Base-by-base conservation (phyloP, 1,284 basidiomycete genomes). In the Pisolithus thermaeus region DNA sequence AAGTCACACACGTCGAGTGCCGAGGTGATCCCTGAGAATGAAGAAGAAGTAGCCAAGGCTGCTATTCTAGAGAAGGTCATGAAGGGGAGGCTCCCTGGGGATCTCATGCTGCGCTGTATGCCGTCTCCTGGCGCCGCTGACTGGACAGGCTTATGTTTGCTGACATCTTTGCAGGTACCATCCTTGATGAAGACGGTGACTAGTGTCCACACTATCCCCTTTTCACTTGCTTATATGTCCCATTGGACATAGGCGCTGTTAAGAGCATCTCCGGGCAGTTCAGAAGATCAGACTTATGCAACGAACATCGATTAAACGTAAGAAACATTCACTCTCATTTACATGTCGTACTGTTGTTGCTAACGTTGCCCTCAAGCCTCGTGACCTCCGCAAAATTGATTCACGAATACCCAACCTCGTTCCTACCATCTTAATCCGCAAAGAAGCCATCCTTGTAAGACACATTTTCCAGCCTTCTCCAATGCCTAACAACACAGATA, bases 311-410 rank as follows among this genome's bases (percentile, higher is more conserved):
- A 59, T 72, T 98, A 51, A 88, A 95, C 73, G 90, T 96, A 76
- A 64, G 83, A 70, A 55, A 49, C 23, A 39, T n/a, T 14, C 41
- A 35, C 38, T 63, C 46, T 58, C 30, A 55, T 52, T 46, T 50
- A 25, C 47, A 62, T 56, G 52, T 57, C 56, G 65, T 54, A 32
- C 52, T 48, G 56, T 52, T 58, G 49, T 52, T 56, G 58, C 55
- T 58, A 58, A 59, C 59, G 49, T 65, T 57, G 44, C 49, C 14
- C 56, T 49, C 47, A 66, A 97, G 89, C 90, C 93, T 57, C 88
- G 96, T 75, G 96, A 99, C 72, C 77, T 99, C 40, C 87, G 96
- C 52, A 97, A 97, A 74, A 92, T 99, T 61, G 96, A 98, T 73
- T 93, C 91, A 12, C 79, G 93, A 56, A 83, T 95, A 53, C 93